Evolutionary conservation across 108 stramenopile genomes (phyloP).

Genomic region (Nitzschia sp.): DNA sequence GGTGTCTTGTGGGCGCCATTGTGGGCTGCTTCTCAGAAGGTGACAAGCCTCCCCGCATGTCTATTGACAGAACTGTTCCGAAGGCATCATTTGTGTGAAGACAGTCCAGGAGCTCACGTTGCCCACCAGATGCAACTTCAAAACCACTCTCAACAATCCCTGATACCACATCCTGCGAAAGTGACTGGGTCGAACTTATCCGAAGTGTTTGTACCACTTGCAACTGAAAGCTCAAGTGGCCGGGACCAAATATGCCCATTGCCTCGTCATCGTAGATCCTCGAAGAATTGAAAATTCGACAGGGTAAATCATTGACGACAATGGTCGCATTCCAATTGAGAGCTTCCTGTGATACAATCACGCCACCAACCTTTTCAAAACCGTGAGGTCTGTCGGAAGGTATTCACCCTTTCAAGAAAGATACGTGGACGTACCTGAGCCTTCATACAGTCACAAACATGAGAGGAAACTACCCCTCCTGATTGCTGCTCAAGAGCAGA

Average conservation of each 20-base stretch:
- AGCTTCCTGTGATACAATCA: constrained; percentile 16
- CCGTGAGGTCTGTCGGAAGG: neutral
- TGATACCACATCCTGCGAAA: constrained; percentile 13
- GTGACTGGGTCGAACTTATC: constrained; percentile 4
- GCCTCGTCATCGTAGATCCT: constrained; percentile 31
- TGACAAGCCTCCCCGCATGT: constrained; percentile 17
- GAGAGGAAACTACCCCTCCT: neutral
- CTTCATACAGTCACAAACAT: constrained; percentile 21
- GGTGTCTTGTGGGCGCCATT: neutral
- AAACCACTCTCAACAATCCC: constrained; percentile 18
- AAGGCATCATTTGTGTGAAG: constrained; percentile 8
- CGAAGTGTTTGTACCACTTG: constrained; percentile 19
- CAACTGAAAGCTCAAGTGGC: constrained; percentile 23
- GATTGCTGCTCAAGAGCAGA: constrained; percentile 8
- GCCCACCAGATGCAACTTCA: constrained; percentile 18
- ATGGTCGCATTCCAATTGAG: constrained; percentile 13
- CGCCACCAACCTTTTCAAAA: constrained; percentile 15
- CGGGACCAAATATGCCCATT: constrained; percentile 24
- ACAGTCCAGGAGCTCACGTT: constrained; percentile 14
- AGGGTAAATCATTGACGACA: neutral
- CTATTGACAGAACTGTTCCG: constrained; percentile 14
- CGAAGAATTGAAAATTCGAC: constrained; percentile 8
- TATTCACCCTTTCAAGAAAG: neutral
- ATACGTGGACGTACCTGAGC: constrained; percentile 18
- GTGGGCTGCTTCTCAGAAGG: neutral